These are phyloP conservation scores for Pseudocercospora cruenta DNA, from an alignment of 2,329 filamentous ascomycete species.

Conservation along the genomic window DNA sequence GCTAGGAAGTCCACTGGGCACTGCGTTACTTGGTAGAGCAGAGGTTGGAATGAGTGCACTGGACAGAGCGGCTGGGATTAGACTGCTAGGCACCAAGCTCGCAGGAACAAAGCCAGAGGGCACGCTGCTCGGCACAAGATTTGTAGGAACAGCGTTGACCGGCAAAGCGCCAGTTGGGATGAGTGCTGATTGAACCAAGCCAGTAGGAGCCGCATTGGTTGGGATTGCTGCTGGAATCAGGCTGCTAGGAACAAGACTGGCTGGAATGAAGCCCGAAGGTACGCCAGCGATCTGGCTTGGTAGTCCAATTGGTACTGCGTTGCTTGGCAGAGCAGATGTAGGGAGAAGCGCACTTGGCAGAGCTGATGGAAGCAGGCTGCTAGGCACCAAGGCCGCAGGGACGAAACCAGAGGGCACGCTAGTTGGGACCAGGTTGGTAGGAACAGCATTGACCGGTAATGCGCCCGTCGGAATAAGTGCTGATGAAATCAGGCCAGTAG, in stretches of 20 bases:
- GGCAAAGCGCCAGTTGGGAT: not conserved
- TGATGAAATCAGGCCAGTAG: not conserved
- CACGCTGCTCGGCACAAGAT: not conserved
- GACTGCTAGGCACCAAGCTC: not conserved
- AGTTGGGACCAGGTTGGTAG: not conserved
- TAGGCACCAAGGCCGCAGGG: not conserved
- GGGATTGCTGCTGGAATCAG: not conserved
- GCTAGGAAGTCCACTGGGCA: too few species aligned
- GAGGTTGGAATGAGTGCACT: too few species aligned
- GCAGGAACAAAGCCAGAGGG: not conserved
- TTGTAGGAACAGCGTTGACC: not conserved
- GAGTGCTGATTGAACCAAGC: not conserved
- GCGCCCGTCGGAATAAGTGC: not conserved
- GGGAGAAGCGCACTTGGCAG: too few species aligned
- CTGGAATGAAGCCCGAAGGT: not conserved
- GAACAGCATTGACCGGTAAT: not conserved
- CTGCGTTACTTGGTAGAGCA: too few species aligned
- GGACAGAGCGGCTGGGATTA: not conserved
- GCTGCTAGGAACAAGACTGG: not conserved
- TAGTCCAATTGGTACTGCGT: too few species aligned
- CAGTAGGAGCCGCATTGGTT: not conserved
- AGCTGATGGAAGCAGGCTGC: not conserved
- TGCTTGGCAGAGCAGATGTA: too few species aligned
- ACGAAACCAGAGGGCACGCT: not conserved
- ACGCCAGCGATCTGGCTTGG: not conserved